Base-by-base conservation (phyloP, 208 protist genomes). In the Sergeia podlipaevii region DNA sequence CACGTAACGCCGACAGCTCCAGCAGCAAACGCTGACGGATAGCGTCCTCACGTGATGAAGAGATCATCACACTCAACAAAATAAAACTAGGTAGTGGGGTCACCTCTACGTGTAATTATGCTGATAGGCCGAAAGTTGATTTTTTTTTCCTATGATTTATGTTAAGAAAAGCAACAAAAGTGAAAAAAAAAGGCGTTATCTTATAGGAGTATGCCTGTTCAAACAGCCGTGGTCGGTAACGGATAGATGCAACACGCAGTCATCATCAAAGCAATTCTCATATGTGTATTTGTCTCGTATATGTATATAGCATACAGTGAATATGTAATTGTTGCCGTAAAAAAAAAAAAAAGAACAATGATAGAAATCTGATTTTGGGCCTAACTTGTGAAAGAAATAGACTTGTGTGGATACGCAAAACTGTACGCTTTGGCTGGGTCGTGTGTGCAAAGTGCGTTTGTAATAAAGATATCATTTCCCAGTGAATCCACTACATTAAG, bases 401-500 rank as follows among this genome's bases (percentile, higher is more conserved):
- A 44, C 26, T 74, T 55, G 43, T 74, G 33, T 11, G 74, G 59
- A 27, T 85, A 86, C 15, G 67, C 72, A n/a, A 49, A 51, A 8
- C 51, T 54, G 39, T 69, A 85, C n/a, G 78, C 73, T 2, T 42
- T 34, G 4, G 58, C 23, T 4, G 65, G 43, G 18, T 79, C 39
- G 3, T 61, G 60, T 4, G 69, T 82, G 20, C 72, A 74, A 1
- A 86, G 29, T 0, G 83, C 78, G 29, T 61, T 68, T 18, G 66
- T 78, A 4, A 91, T 48, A 46, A 80, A 85, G 7, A 77, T 21
- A 10, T 71, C 64, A 27, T 75, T 75, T 11, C 77, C 82, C 2
- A 74, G 33, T 6, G 32, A 44, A 34, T 91, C 77, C 41, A 91
- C 68, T 2, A 80, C 46, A 48, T 74, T 52, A 21, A 87, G 44